Evolutionary conservation across 768 basidiomycete species (phyloP).

Genomic region (Boletus sp.): DNA sequence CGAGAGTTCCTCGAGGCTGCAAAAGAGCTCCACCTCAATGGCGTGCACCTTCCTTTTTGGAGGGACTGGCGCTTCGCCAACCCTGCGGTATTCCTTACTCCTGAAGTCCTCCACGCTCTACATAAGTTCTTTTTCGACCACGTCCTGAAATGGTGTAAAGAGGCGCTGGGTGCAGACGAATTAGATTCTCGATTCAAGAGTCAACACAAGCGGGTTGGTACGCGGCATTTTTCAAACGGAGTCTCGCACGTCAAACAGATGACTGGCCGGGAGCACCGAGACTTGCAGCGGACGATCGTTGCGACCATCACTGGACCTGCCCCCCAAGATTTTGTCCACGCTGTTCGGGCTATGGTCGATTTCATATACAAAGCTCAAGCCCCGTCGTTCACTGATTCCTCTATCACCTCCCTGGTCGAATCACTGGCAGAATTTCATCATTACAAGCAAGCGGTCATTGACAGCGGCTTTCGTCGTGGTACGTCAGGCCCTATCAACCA

Average conservation of each 20-base stretch:
- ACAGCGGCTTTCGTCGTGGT: not conserved
- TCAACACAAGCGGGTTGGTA: slow-evolving; percentile 17
- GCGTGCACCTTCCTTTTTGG: slow-evolving; percentile 35
- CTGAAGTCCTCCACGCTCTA: slow-evolving; percentile 20
- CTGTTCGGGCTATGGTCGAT: slow-evolving; percentile 18
- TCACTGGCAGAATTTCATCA: slow-evolving; percentile 11
- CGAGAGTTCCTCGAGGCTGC: slow-evolving; percentile 23
- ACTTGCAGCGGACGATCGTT: slow-evolving; percentile 38
- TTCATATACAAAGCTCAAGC: slow-evolving; percentile 27
- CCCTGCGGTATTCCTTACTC: slow-evolving; percentile 33
- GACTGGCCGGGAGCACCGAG: slow-evolving; percentile 39
- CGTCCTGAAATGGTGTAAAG: slow-evolving; percentile 10
- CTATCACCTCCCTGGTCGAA: slow-evolving; percentile 5
- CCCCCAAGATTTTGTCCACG: not conserved
- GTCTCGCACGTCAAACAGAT: slow-evolving; percentile 41
- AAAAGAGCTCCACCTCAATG: slow-evolving; percentile 5
- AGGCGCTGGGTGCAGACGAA: not conserved
- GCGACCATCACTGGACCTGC: not conserved
- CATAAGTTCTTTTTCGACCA: slow-evolving; percentile 17
- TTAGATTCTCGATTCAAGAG: not conserved
- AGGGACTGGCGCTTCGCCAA: slow-evolving; percentile 34
- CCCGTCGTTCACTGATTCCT: slow-evolving; percentile 1
- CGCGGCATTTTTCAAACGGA: slow-evolving; percentile 38
- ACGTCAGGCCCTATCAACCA: slow-evolving; percentile 1
- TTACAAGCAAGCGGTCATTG: slow-evolving; percentile 14